Conservation (phyloP, 345 rosid species). For the Syzygium grande region DNA sequence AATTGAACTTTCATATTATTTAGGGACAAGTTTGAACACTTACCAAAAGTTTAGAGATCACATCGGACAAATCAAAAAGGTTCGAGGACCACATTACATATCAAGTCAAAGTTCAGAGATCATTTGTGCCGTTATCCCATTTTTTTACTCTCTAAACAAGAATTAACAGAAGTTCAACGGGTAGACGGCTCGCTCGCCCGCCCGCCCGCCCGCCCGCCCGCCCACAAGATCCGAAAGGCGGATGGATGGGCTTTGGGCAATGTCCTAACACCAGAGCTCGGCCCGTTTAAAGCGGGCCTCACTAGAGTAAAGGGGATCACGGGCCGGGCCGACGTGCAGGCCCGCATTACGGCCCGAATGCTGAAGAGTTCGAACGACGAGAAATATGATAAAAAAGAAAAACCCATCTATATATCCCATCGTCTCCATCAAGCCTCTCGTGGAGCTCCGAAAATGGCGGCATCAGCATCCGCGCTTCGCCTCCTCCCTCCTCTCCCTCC, state of each 20-base stretch:
- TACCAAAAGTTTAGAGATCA: too few relatives aligned
- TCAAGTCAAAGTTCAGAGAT: too few relatives aligned
- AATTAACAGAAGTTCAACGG: neutral
- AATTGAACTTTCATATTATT: too few relatives aligned
- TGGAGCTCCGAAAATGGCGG: neutral
- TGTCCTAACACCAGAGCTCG: neutral
- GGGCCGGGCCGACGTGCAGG: neutral
- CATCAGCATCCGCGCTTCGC: neutral
- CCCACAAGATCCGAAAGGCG: neutral
- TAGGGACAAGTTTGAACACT: too few relatives aligned
- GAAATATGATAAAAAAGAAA: neutral
- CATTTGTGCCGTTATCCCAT: too few relatives aligned
- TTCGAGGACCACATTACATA: too few relatives aligned
- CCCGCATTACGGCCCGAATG: neutral
- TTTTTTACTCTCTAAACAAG: too few relatives aligned
- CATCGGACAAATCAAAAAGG: too few relatives aligned
- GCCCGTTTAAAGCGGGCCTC: neutral
- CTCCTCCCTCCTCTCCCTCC: neutral
- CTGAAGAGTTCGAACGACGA: neutral
- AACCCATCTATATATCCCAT: neutral
- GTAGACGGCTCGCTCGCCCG: neutral
- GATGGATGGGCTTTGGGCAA: neutral
- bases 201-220: neutral
- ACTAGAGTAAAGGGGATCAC: neutral
- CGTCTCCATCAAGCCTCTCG: neutral